Evolutionary conservation across 2,329 filamentous ascomycete species (phyloP), one percentile per base, ranked within the genome.

Genomic region (Paraphaeosphaeria sporulosa): DNA sequence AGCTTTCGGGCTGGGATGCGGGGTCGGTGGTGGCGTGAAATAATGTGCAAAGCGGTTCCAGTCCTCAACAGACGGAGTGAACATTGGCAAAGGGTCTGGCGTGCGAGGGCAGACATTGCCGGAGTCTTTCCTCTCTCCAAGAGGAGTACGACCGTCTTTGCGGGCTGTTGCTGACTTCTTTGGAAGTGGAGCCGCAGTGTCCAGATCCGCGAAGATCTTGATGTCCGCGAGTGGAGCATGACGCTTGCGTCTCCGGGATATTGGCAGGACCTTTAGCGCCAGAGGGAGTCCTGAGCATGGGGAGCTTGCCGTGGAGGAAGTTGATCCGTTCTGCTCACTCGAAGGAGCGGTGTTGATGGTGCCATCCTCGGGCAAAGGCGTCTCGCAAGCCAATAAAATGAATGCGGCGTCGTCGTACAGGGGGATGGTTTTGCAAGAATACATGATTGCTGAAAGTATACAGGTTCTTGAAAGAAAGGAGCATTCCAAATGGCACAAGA

Each of bases 51-150:
- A 47, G 13, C 44, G 23, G 44, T 47, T 47, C 44, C 44, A 47
- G 27, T 30, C 44, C 23, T 27, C 23, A n/a, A 47, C 12, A 4
- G 44, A 47, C 8, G 44, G 44, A 3, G 15, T 47, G 44, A 30
- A 17, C 1, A 1, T 10, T 2, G 15, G 13, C 10, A 23, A 7
- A 5, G 23, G 12, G 1, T 13, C 23, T 17, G 44, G 15, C 5
- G 23, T 47, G 15, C 44, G 44, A 47, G 44, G 44, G 6, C 44
- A 47, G 44, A 38, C 7, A 10, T 52, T 58, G 5, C 54, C 54
- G 3, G 10, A 32, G 44, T 49, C 54, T 23, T 42, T 42, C 21
- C 21, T 30, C 25, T 27, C 32, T 40, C 54, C 54, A 19, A 57
- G 54, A 19, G 48, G 38, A 21, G 47, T 44, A 9, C 48, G 54